Evolutionary conservation across 2,329 filamentous ascomycete species (phyloP), one percentile per base, ranked within the genome.

Genomic region (Aureobasidium sp.): DNA sequence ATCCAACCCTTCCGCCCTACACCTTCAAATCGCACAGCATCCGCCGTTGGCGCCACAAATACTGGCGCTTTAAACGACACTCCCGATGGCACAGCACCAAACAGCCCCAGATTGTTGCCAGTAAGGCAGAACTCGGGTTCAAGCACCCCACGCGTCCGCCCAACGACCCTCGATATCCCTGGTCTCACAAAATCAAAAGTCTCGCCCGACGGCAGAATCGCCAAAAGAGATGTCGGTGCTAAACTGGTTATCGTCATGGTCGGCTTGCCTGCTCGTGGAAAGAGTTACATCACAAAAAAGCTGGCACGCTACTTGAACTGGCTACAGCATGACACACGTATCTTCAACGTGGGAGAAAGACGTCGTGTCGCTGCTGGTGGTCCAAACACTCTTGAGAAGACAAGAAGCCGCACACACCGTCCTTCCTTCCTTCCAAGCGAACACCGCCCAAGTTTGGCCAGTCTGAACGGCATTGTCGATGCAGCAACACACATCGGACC

Each of bases 201-300:
- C 53, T 99, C 94, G 1, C 94, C 94, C 9, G 94, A 99, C 75
- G 94, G 94, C 67, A 87, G 90, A 70, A 99, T 99, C 68, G 88
- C 94, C 61, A 87, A 93, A 72, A 84, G 93, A 71, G 94, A 99
- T 82, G 89, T 99, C 55, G 94, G 92, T 55, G 89, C 94, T 44
- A 99, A 99, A 80, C 81, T 99, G 65, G 91, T 97, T 72, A 96
- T 99, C 70, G 87, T 99, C 73, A 99, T 99, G 94, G 94, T 99
- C 64, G 94, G 94, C 66, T 79, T 99, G 69, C 94, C 94, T 2
- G 94, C 94, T 10, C 83, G 94, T 70, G 94, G 94, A 72, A 99
- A 99, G 78, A 97, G 92, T 61, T 99, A 99, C 77, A 96, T 99
- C 70, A 97, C 94, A 65, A 97, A 97, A 80, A 99, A 99, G 78